These are phyloP conservation scores for Aspergillus niger DNA, from an alignment of 2,329 filamentous ascomycete species.

Conservation along the genomic window DNA sequence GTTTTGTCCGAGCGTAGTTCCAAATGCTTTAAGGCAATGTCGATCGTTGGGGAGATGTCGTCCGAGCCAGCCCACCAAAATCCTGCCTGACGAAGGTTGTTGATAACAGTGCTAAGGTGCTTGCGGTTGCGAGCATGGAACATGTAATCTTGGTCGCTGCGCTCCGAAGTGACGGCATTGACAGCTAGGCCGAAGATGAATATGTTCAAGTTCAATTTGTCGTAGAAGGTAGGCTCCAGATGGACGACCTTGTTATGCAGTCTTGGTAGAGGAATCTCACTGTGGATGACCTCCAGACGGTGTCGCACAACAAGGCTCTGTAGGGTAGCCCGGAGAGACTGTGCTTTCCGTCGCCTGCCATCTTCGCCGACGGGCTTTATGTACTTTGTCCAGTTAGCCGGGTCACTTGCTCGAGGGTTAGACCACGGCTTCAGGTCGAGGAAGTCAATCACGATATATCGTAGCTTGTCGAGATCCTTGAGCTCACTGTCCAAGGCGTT, in stretches of 20 bases:
- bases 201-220: slow-evolving; percentile 78
- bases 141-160: slow-evolving; percentile 81
- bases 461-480: slow-evolving; percentile 66
- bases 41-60: slow-evolving; percentile 64
- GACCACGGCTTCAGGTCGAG: slow-evolving; percentile 78
- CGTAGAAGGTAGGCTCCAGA: slow-evolving; percentile 80
- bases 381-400: slow-evolving; percentile 72
- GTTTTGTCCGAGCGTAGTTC: slow-evolving; percentile 62
- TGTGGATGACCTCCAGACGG: slow-evolving; percentile 67
- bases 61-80: slow-evolving; percentile 85
- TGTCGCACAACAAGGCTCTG: slow-evolving; percentile 82
- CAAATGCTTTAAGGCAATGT: slow-evolving; percentile 69
- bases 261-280: slow-evolving; percentile 66
- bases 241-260: slow-evolving; percentile 71
- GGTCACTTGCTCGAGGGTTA: slow-evolving; percentile 60
- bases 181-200: slow-evolving; percentile 82
- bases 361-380: slow-evolving; percentile 63
- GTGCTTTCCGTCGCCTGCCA: slow-evolving; percentile 50
- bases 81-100: slow-evolving; percentile 77
- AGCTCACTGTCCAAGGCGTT: slow-evolving; percentile 56
- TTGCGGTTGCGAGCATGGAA: slow-evolving; percentile 76
- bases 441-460: slow-evolving; percentile 69
- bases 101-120: slow-evolving; percentile 67
- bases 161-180: slow-evolving; percentile 85
- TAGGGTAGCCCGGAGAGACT: slow-evolving; percentile 65